These are phyloP conservation scores for Fistulinella prunicolor DNA, from an alignment of 768 basidiomycete genomes.

Conservation along the genomic window DNA sequence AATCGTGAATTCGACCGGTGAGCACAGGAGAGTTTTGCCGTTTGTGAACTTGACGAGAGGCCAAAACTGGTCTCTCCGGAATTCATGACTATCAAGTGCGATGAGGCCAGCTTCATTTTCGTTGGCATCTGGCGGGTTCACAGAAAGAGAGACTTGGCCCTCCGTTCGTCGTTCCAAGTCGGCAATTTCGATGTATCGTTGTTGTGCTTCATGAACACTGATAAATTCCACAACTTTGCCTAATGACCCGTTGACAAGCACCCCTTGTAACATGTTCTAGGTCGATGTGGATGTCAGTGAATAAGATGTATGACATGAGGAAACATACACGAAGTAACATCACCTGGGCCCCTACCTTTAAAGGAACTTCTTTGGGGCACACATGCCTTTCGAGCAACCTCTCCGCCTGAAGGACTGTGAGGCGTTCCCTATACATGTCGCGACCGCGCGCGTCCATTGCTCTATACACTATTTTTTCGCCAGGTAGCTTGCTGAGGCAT, in stretches of 20 bases:
- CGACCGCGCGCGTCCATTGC: slow-evolving; percentile 46
- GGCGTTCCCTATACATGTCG: slow-evolving; percentile 35
- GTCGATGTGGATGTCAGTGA: background rate
- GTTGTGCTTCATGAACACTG: slow-evolving; percentile 27
- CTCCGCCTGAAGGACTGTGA: slow-evolving; percentile 29
- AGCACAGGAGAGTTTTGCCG: slow-evolving; percentile 26
- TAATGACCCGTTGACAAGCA: slow-evolving; percentile 84
- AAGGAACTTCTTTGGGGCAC: slow-evolving; percentile 43
- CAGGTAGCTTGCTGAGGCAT: slow-evolving; percentile 22
- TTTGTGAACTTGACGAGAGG: slow-evolving; percentile 38
- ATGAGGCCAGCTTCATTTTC: slow-evolving; percentile 12
- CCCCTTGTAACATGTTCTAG: slow-evolving; percentile 33
- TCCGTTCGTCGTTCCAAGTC: slow-evolving; percentile 23
- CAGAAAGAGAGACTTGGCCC: background rate
- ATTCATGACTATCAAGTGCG: slow-evolving; percentile 12
- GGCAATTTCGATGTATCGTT: slow-evolving; percentile 27
- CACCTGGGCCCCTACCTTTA: slow-evolving; percentile 75
- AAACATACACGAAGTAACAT: slow-evolving; percentile 51
- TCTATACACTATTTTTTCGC: slow-evolving; percentile 32
- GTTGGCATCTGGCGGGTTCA: background rate
- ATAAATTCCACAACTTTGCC: slow-evolving; percentile 59
- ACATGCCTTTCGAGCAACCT: slow-evolving; percentile 47
- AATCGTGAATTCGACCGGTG: slow-evolving; percentile 35
- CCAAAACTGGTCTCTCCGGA: slow-evolving; percentile 23
- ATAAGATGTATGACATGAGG: background rate